Evolutionary conservation across 371 early-diverging fungal genomes (phyloP).

Genomic region (Actinomortierella wolfii): DNA sequence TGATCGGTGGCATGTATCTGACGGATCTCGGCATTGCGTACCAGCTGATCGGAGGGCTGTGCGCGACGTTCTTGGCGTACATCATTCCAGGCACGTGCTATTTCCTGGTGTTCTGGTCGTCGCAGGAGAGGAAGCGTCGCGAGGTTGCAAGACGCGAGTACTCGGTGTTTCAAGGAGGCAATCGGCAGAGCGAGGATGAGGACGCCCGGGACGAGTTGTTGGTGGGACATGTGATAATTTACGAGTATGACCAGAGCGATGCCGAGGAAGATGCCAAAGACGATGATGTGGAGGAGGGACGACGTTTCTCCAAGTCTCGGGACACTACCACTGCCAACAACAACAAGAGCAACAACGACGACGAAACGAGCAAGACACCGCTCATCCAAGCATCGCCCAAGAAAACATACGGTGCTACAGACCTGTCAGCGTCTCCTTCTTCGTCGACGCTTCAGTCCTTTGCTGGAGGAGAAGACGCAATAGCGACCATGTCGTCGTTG

Average conservation of each 20-base stretch:
- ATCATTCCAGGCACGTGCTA: conserved; percentile 60
- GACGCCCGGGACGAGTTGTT: conserved; percentile 23
- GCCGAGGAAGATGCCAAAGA: conserved; percentile 8
- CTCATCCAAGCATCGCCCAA: not conserved
- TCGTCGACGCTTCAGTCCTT: not conserved
- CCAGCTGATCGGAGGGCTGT: conserved; percentile 60
- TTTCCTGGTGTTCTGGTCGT: conserved; percentile 45
- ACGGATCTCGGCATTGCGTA: conserved; percentile 58
- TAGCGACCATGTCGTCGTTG: not conserved
- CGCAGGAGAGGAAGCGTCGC: not conserved
- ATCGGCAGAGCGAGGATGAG: conserved; percentile 5
- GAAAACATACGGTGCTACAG: conserved; percentile 5
- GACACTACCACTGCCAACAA: no score
- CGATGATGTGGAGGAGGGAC: not conserved
- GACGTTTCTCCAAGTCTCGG: no score
- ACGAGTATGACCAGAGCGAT: conserved; percentile 16
- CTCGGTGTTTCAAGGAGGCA: not conserved
- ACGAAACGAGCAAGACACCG: not conserved
- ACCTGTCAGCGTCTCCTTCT: conserved; percentile 1
- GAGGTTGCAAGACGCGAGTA: not conserved
- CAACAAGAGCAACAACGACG: not conserved
- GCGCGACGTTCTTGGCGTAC: conserved; percentile 59
- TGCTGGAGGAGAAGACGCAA: no score
- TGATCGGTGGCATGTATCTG: conserved; percentile 50
- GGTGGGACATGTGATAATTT: conserved; percentile 15